Percentiles rank a stretch among this genome's conserved stretches.
phyloP scores from a whole-genome alignment of 2,329 filamentous ascomycete genomes.

The Penicillium sp. region DNA sequence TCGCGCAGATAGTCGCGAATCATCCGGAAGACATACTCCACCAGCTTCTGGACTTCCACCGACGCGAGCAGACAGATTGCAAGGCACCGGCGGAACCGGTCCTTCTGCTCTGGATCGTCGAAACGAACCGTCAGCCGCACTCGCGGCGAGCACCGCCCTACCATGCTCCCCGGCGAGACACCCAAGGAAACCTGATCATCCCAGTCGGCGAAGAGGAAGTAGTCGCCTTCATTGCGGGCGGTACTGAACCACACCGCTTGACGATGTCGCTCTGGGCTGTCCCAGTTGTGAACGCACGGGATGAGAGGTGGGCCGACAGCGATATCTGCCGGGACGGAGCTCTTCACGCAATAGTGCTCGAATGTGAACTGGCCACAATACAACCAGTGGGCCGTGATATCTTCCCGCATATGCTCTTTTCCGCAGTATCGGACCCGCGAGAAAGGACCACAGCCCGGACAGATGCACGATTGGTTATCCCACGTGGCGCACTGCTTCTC shows the following conservation, averaged over 20 bases:
- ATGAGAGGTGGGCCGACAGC: conserved; percentile 26
- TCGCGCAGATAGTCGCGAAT: conserved; percentile 32
- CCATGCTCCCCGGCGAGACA: conserved; percentile 8
- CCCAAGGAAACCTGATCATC: conserved; percentile 14
- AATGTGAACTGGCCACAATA: conserved; percentile 25
- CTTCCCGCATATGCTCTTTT: conserved; percentile 35
- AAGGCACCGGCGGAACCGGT: conserved; percentile 35
- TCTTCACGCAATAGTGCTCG: conserved; percentile 18
- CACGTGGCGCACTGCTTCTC: conserved; percentile 30
- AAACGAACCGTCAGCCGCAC: conserved; percentile 24
- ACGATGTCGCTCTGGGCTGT: conserved; percentile 38
- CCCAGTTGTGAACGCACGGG: conserved; percentile 27
- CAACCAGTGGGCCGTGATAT: conserved; percentile 38
- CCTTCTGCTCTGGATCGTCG: conserved; percentile 26
- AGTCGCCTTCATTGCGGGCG: conserved; percentile 28
- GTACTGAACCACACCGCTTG: conserved; percentile 34
- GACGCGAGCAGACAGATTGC: conserved; percentile 30
- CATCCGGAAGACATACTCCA: conserved; percentile 35
- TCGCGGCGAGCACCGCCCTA: conserved; percentile 24
- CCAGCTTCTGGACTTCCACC: conserved; percentile 14
- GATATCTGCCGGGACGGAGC: conserved; percentile 21
- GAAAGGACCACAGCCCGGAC: conserved; percentile 41
- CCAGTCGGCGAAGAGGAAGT: conserved; percentile 38
- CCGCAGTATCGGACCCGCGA: conserved; percentile 41
- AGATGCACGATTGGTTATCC: conserved; percentile 36